phyloP scores from a whole-genome alignment of 768 basidiomycete species.

The Panus rudis region DNA sequence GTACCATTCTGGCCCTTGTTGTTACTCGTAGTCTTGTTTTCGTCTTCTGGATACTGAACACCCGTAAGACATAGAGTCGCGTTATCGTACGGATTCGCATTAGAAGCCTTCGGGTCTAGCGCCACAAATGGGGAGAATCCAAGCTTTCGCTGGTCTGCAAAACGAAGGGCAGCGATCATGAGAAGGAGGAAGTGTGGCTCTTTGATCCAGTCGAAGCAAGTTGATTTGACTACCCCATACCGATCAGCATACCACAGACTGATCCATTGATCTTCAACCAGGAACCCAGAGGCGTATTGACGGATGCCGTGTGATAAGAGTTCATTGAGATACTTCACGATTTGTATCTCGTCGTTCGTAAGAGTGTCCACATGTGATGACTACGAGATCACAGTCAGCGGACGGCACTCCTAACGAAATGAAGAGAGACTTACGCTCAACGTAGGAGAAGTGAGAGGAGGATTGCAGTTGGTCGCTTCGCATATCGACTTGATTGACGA shows the following conservation, averaged over 20 bases:
- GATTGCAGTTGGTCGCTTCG: too few relatives aligned
- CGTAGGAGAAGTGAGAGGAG: too few relatives aligned
- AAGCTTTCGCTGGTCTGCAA: neutral
- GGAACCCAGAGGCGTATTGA: neutral
- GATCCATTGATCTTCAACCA: neutral
- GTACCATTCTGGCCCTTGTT: too few relatives aligned
- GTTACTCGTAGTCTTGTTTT: too few relatives aligned
- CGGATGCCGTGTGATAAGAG: neutral
- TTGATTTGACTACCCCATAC: neutral
- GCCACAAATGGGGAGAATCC: neutral
- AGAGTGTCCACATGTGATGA: too few relatives aligned
- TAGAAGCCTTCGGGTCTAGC: neutral
- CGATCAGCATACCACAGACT: neutral
- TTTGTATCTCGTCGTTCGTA: neutral
- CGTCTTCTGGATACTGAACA: too few relatives aligned
- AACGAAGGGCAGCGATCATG: neutral
- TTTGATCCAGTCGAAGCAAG: neutral
- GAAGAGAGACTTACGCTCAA: too few relatives aligned
- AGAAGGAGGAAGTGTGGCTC: neutral
- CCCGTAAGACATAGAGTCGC: neutral
- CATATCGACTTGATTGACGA: too few relatives aligned
- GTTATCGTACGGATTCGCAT: neutral
- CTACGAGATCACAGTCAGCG: too few relatives aligned
- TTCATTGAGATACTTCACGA: neutral
- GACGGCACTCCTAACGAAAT: too few relatives aligned